Base-by-base conservation (phyloP, 1,139 yeast species). In the Yamadazyma kanchanaburiensis region DNA sequence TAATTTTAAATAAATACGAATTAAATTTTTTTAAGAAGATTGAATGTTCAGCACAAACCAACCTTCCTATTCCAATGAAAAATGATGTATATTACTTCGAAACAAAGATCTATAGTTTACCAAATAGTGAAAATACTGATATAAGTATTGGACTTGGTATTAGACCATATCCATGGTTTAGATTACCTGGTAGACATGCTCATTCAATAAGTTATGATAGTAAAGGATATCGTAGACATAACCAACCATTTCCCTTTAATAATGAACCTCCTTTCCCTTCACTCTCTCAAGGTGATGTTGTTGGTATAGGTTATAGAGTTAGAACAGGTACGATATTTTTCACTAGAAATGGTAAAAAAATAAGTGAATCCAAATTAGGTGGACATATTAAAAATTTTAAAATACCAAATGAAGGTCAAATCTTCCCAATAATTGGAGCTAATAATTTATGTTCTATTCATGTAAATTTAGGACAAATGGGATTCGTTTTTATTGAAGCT, bases 31-130 rank as follows among this genome's bases (percentile, higher is more conserved):
- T 74, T 48, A 74, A 70, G 46, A 73, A 76, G 32, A 80, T 79
- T 38, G 88, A 80, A 47, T 78, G 94, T 38, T 83, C 94, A 9
- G 70, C 83, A 6, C 88, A 79, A 53, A 79, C 96, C 2, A 91
- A 88, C 55, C 61, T 88, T 37, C 97, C 98, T 0, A 72, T 91
- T 9, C 96, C 96, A 12, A 73, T 74, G 51, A 75, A 76, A 37
- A 88, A 87, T 51, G 95, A 88, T 35, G 94, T 87, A 2, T 89
- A 88, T 53, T 91, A 91, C 58, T 87, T 83, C 62, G 98, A 91
- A 55, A 77, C 81, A 28, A 91, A 91, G 38, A 61, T 68, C 10
- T 66, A 64, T 42, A 59, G 60, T 10, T 50, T 78, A 11, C 88
- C 86, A 6, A 69, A 77, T 32, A 78, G 83, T 0, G 68, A 59